Percentiles rank a stretch among this genome's conserved stretches.
Evolutionary conservation across 257 asterid genomes (phyloP).

Genomic region (Buddleja alternifolia): DNA sequence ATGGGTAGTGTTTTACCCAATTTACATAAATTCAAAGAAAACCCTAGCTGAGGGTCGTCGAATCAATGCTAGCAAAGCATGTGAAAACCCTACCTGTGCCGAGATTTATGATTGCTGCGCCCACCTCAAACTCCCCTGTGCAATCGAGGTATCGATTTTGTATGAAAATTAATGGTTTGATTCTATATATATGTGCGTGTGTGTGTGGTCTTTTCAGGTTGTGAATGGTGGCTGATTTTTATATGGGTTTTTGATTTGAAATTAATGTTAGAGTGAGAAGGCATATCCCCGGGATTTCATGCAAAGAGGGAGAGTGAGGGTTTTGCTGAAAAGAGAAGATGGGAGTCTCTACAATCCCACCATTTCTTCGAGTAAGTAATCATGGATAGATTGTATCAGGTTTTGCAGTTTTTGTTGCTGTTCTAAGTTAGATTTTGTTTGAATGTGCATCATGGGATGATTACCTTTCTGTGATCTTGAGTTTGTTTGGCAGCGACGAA

Average conservation of each 20-base stretch:
- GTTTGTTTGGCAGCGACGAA: slow-evolving; percentile 10
- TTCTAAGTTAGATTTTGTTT: background rate
- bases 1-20: slow-evolving; percentile 84
- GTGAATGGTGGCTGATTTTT: background rate
- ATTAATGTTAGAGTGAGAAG: slow-evolving; percentile 66
- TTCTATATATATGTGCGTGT: too few species aligned
- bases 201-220: too few species aligned
- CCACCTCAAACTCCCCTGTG: slow-evolving; percentile 82
- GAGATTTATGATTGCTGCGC: slow-evolving; percentile 88
- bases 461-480: slow-evolving; percentile 8
- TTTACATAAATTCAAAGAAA: slow-evolving; percentile 90
- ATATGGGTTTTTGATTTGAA: slow-evolving; percentile 4
- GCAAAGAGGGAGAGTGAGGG: slow-evolving; percentile 97
- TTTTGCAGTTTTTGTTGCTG: background rate
- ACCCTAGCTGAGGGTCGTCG: slow-evolving; percentile 94
- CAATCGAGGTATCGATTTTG: slow-evolving; percentile 87
- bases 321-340: slow-evolving; percentile 80
- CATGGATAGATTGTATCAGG: background rate
- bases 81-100: slow-evolving; percentile 83
- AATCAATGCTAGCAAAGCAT: slow-evolving; percentile 75
- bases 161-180: too few species aligned
- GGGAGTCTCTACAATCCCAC: slow-evolving; percentile 77
- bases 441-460: background rate
- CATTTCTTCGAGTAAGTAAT: slow-evolving; percentile 68
- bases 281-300: slow-evolving; percentile 97